Evolutionary conservation across 768 basidiomycete genomes (phyloP), one percentile per base, ranked within the genome.

Genomic region (Phaffia tasmanica): DNA sequence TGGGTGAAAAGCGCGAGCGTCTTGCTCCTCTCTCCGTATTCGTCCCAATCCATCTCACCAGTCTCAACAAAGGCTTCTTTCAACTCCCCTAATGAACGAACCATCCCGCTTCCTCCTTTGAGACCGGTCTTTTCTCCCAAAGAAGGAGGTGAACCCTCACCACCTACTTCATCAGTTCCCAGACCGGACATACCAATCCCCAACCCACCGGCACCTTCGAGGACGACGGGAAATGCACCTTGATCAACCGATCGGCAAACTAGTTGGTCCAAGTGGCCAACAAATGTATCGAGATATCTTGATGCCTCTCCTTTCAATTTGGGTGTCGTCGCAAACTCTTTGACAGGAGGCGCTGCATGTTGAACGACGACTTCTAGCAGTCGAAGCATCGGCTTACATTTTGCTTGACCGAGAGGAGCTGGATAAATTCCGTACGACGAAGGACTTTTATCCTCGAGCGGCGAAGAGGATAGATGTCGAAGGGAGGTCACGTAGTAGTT

Each of bases 371-470:
- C 78, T 55, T 82, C 75, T 3, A 79, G 83, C 15, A 89, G 75
- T 46, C 81, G 80, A 16, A 86, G 81, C 72, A 81, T 83, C 9
- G 78, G 79, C 48, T 74, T 65, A 2, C 72, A 67, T 5, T 71
- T 11, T 61, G 50, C 55, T 49, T 29, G 69, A 25, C 14, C 53
- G 29, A 27, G 32, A 65, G 53, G 49, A 62, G 21, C 55, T 1
- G 75, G 63, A 63, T 67, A 15, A 75, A 72, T 32, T 81, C 81
- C 84, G 60, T 85, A 74, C 29, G 80, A 79, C 2, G 75, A 67
- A 4, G 85, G 86, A 0, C 80, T 83, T 50, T 81, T 81, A 57
- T 81, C 78, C 3, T 81, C 78, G 19, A 87, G 79, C n/a, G 85
- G 72, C 15, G 84, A 78, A 0, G 84, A 82, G 16, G 62, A 60